phyloP scores from a whole-genome alignment of 768 basidiomycete species.

The Austroboletus eburneus region DNA sequence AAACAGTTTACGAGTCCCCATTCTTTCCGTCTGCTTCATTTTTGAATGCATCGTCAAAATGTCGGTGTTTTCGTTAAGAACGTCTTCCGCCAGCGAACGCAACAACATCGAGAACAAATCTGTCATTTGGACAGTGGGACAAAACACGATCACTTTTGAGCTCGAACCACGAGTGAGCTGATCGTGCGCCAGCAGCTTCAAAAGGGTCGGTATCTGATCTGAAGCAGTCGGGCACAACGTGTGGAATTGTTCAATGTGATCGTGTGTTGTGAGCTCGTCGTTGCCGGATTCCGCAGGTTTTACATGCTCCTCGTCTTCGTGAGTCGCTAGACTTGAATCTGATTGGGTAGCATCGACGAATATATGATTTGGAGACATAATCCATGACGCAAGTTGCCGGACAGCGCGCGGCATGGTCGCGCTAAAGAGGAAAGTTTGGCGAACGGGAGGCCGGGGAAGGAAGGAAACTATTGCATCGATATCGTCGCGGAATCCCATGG shows the following conservation, averaged over 20 bases:
- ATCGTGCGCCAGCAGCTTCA: constrained; percentile 83
- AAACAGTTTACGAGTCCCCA: constrained; percentile 25
- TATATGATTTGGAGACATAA: constrained; percentile 55
- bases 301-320: background rate
- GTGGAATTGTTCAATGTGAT: constrained; percentile 77
- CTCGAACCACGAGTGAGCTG: constrained; percentile 63
- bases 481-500: constrained; percentile 90
- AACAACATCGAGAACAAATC: constrained; percentile 68
- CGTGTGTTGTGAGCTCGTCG: constrained; percentile 48
- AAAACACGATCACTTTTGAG: constrained; percentile 80
- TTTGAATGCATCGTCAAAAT: constrained; percentile 85
- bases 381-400: constrained; percentile 59
- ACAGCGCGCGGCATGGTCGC: constrained; percentile 78
- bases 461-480: constrained; percentile 65
- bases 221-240: constrained; percentile 63
- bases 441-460: constrained; percentile 56
- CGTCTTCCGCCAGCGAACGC: constrained; percentile 38
- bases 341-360: constrained; percentile 72
- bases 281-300: background rate
- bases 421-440: constrained; percentile 92
- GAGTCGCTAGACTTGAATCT: constrained; percentile 37
- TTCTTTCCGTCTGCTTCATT: constrained; percentile 31
- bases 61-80: constrained; percentile 47
- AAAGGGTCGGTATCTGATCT: constrained; percentile 73
- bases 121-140: constrained; percentile 82